phyloP scores from a whole-genome alignment of 2,329 filamentous ascomycete species.

The Bipolaris victoriae region DNA sequence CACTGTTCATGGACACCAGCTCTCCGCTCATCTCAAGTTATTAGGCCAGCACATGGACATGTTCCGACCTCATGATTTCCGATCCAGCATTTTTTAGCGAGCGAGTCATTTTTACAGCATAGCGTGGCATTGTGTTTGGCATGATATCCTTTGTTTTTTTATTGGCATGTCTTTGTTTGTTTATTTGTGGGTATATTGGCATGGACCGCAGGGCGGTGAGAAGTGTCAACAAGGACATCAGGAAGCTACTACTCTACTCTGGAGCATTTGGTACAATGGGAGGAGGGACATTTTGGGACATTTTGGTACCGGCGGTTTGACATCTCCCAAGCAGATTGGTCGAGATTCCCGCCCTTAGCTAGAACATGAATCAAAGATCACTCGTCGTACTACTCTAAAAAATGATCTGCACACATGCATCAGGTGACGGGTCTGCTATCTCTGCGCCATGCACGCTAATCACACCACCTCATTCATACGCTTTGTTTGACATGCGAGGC shows the following conservation, averaged over 20 bases:
- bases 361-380: slow-evolving; percentile 24
- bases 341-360: slow-evolving; percentile 36
- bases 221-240: slow-evolving; percentile 12
- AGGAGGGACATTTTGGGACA: slow-evolving; percentile 6
- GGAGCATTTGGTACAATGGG: slow-evolving; percentile 8
- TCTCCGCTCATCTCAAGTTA: slow-evolving; percentile 51
- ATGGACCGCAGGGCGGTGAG: slow-evolving; percentile 22
- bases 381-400: slow-evolving; percentile 25
- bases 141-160: slow-evolving; percentile 33
- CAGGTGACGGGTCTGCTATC: slow-evolving; percentile 28
- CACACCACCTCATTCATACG: slow-evolving; percentile 17
- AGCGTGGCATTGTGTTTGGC: slow-evolving; percentile 30
- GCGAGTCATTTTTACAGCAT: slow-evolving; percentile 42
- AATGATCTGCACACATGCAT: slow-evolving; percentile 12
- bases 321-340: slow-evolving; percentile 33
- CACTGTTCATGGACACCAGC: slow-evolving; percentile 50
- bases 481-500: slow-evolving; percentile 9
- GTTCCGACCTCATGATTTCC: slow-evolving; percentile 43
- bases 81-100: slow-evolving; percentile 49
- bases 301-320: slow-evolving; percentile 26
- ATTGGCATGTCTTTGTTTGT: slow-evolving; percentile 2
- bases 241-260: slow-evolving; percentile 32
- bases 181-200: slow-evolving; percentile 13
- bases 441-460: slow-evolving; percentile 26
- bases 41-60: slow-evolving; percentile 37